Conservation (phyloP, 352 stramenopile species). For the Phytophthora cajani region DNA sequence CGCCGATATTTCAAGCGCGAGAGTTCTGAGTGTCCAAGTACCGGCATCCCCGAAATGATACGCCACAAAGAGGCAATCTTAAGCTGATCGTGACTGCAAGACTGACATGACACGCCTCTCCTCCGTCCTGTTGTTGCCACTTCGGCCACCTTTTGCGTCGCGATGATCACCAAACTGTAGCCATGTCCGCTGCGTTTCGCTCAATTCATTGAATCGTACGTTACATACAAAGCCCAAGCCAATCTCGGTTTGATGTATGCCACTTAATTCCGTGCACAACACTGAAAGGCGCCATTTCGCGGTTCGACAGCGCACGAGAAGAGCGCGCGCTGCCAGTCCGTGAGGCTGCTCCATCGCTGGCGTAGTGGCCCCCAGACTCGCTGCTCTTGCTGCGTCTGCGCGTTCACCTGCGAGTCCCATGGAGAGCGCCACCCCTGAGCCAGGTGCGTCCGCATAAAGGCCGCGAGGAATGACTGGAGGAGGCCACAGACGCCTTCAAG, state of each 20-base stretch:
- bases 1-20: no score
- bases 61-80: no score
- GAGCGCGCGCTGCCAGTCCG: constrained; percentile 3
- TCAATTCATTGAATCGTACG: constrained; percentile 66
- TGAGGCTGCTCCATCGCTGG: neutral
- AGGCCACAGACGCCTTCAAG: constrained; percentile 3
- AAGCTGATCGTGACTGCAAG: neutral
- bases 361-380: neutral
- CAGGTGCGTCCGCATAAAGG: constrained; percentile 18
- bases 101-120: neutral
- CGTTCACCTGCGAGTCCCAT: constrained; percentile 8
- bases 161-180: constrained; percentile 6
- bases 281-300: constrained; percentile 30
- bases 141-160: neutral
- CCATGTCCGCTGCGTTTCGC: constrained; percentile 9
- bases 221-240: constrained; percentile 48
- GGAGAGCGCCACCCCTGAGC: constrained; percentile 12
- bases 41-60: no score
- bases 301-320: constrained; percentile 23
- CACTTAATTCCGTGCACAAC: constrained; percentile 20
- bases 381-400: neutral
- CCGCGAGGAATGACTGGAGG: constrained; percentile 1
- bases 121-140: neutral
- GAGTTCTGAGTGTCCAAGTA: no score
- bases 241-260: constrained; percentile 35